These are phyloP conservation scores for Pholiota conissans DNA, from an alignment of 768 basidiomycete species.

Conservation along the genomic window DNA sequence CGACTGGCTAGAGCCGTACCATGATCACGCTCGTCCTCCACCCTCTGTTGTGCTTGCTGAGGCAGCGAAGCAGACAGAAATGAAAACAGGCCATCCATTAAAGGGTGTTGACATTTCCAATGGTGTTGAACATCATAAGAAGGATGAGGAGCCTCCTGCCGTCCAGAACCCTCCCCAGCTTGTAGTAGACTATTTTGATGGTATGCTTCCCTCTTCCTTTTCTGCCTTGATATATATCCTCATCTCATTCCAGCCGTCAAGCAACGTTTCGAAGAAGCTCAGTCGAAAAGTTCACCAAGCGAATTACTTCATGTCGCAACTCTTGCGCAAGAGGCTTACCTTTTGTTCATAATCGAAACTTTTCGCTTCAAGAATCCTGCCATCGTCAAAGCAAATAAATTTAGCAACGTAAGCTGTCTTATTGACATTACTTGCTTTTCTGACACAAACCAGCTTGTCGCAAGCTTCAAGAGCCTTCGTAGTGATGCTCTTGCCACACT, in stretches of 20 bases:
- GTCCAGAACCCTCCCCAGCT: conserved; percentile 60
- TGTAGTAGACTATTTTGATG: conserved; percentile 61
- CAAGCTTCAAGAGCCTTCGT: conserved; percentile 65
- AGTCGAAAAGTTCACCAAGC: conserved; percentile 42
- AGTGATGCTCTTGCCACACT: conserved; percentile 50
- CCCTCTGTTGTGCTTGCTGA: conserved; percentile 71
- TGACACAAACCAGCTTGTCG: conserved; percentile 49
- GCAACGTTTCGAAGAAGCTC: conserved; percentile 45
- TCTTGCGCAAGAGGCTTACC: conserved; percentile 77
- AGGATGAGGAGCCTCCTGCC: conserved; percentile 71
- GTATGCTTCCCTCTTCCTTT: conserved; percentile 30
- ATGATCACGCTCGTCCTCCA: conserved; percentile 71
- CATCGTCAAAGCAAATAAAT: conserved; percentile 71
- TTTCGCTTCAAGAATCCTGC: conserved; percentile 71
- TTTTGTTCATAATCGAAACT: conserved; percentile 69
- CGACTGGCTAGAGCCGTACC: conserved; percentile 78
- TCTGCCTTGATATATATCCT: background rate
- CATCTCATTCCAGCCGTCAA: conserved; percentile 46
- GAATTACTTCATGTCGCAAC: conserved; percentile 73
- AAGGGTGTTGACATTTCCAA: conserved; percentile 58
- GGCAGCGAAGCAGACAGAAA: conserved; percentile 68
- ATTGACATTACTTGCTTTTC: too few relatives aligned
- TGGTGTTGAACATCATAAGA: conserved; percentile 55
- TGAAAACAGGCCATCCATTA: conserved; percentile 68
- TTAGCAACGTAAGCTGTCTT: conserved; percentile 63